A percentile compares a stretch with the other conserved stretches of the same genome.
phyloP scores from a whole-genome alignment of 805 yeast species.

The Zygoascus flipseniorum region DNA sequence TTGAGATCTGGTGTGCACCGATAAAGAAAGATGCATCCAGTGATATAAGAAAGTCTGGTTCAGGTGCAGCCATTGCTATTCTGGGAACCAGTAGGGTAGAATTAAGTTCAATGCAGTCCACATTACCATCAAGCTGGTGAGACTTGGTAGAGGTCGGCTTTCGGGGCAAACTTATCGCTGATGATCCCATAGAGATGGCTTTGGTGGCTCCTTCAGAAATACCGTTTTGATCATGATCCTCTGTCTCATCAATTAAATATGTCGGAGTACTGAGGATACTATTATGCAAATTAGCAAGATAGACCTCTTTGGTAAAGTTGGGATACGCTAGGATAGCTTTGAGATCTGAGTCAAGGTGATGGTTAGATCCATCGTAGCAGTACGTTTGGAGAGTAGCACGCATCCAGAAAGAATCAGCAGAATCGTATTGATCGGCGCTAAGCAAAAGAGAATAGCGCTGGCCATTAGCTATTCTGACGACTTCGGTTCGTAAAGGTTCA shows the following conservation, averaged over 20 bases:
- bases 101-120: conserved; percentile 22
- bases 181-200: neutral
- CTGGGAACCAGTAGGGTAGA: conserved; percentile 19
- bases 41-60: conserved; percentile 26
- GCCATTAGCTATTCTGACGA: conserved; percentile 48
- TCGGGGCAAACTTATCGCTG: neutral
- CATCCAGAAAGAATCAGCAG: conserved; percentile 30
- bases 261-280: neutral
- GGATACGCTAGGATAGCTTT: conserved; percentile 30
- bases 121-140: conserved; percentile 17
- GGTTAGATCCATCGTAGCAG: conserved; percentile 31
- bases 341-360: conserved; percentile 27
- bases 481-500: conserved; percentile 19
- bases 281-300: neutral
- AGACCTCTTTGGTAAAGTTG: conserved; percentile 12
- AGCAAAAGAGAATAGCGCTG: conserved; percentile 71
- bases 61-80: conserved; percentile 21
- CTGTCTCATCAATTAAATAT: neutral
- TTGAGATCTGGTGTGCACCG: conserved; percentile 29
- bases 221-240: neutral
- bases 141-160: conserved; percentile 1
- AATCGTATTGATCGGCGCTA: conserved; percentile 20
- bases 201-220: neutral
- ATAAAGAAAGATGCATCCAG: conserved; percentile 27
- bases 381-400: conserved; percentile 31